phyloP scores from a whole-genome alignment of 2,329 filamentous ascomycete genomes.

The Claviceps spartinae region DNA sequence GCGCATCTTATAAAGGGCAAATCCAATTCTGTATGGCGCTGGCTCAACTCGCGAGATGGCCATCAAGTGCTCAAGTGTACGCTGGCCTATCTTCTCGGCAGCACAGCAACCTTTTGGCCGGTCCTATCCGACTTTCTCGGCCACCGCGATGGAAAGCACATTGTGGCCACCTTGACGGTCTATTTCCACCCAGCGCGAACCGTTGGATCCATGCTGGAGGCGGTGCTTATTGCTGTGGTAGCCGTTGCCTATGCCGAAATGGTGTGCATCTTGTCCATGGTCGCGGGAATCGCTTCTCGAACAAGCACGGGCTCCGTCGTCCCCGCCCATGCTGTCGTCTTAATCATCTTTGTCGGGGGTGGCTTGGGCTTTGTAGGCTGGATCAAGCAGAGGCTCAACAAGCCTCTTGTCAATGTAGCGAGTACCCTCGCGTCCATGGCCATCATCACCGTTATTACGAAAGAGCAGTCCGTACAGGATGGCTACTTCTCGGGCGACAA shows the following conservation, averaged over 20 bases:
- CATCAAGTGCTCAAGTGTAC: slow-evolving; percentile 82
- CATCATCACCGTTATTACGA: slow-evolving; percentile 80
- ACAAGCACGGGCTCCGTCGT: slow-evolving; percentile 49
- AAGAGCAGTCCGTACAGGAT: slow-evolving; percentile 75
- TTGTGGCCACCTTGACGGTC: slow-evolving; percentile 84
- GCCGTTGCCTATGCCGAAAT: slow-evolving; percentile 61
- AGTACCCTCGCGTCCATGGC: slow-evolving; percentile 78
- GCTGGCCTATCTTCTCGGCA: slow-evolving; percentile 75
- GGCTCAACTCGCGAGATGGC: slow-evolving; percentile 58
- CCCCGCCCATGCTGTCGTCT: slow-evolving; percentile 64
- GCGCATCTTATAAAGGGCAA: slow-evolving; percentile 15
- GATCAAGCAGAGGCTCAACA: slow-evolving; percentile 68
- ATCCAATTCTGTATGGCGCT: slow-evolving; percentile 35
- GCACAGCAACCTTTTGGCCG: slow-evolving; percentile 71
- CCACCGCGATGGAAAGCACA: slow-evolving; percentile 79
- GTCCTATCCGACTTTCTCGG: slow-evolving; percentile 62
- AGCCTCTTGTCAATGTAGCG: slow-evolving; percentile 70
- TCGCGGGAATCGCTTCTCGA: slow-evolving; percentile 68
- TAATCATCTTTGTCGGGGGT: slow-evolving; percentile 73
- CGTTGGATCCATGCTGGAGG: slow-evolving; percentile 80
- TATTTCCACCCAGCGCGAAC: slow-evolving; percentile 89
- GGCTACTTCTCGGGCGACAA: slow-evolving; percentile 72
- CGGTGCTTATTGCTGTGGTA: slow-evolving; percentile 58
- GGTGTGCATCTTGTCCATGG: slow-evolving; percentile 75
- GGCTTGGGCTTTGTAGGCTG: slow-evolving; percentile 80